Percentiles rank a stretch among this genome's conserved stretches.
Evolutionary conservation across 2,329 filamentous ascomycete species (phyloP).

Genomic region (Aspergillus sclerotialis): DNA sequence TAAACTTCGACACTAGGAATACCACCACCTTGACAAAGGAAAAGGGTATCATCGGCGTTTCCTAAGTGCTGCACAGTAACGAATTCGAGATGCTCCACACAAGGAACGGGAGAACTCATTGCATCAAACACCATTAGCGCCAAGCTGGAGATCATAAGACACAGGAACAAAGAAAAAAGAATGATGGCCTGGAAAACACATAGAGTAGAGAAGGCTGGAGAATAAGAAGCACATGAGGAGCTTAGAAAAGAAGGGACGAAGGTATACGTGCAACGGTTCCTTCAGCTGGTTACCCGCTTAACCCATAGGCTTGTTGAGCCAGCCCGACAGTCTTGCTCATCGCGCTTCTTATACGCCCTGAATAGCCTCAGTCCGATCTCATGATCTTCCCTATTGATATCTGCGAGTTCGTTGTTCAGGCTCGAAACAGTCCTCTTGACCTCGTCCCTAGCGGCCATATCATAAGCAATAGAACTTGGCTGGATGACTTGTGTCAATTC

Average conservation of each 20-base stretch:
- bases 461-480: conserved; percentile 58
- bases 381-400: conserved; percentile 69
- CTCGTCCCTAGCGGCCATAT: conserved; percentile 52
- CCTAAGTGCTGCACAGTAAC: conserved; percentile 1
- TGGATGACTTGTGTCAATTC: conserved; percentile 76
- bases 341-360: conserved; percentile 66
- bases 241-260: conserved; percentile 3
- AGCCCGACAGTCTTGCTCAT: conserved; percentile 48
- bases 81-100: not conserved
- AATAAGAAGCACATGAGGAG: too few relatives aligned
- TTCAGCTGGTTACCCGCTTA: conserved; percentile 62
- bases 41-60: conserved; percentile 4
- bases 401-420: conserved; percentile 60
- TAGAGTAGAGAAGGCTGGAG: conserved; percentile 1
- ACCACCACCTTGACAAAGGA: not conserved
- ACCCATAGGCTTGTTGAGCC: conserved; percentile 66
- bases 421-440: conserved; percentile 60
- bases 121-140: not conserved
- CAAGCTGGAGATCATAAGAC: not conserved
- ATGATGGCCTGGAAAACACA: conserved; percentile 4
- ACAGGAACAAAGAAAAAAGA: conserved; percentile 2
- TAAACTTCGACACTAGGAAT: not conserved
- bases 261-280: not conserved
- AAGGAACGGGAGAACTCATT: not conserved
- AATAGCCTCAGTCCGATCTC: conserved; percentile 70